phyloP scores from a whole-genome alignment of 116 monocot genomes.

The Cymodocea nodosa region DNA sequence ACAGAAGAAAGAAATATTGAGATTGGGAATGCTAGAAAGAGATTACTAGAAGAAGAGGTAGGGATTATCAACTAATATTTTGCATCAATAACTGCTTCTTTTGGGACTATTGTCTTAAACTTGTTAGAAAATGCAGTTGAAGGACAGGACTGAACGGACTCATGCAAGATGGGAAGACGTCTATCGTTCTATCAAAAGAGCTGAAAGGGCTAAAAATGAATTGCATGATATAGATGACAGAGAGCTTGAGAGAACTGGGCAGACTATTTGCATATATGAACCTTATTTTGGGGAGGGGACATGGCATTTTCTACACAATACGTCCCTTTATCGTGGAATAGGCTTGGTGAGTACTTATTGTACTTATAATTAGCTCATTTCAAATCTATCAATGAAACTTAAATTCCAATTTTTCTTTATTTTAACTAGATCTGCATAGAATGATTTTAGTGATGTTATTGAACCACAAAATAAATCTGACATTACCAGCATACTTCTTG shows the following conservation, averaged over 20 bases:
- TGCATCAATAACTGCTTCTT: not conserved
- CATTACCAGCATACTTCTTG: no score
- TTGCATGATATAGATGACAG: conserved; percentile 87
- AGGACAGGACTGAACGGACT: conserved; percentile 62
- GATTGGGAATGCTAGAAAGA: conserved; percentile 33
- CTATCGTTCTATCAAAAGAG: conserved; percentile 71
- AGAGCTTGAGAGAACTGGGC: conserved; percentile 95
- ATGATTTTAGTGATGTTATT: no score
- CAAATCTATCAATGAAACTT: not conserved
- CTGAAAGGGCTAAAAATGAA: conserved; percentile 76
- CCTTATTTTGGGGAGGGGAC: conserved; percentile 95
- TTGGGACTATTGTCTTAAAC: not conserved
- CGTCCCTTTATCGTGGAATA: conserved; percentile 93
- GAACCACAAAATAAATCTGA: no score
- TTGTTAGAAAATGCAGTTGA: conserved; percentile 51
- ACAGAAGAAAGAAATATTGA: conserved; percentile 56
- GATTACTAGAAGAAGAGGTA: conserved; percentile 89
- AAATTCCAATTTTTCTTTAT: not conserved
- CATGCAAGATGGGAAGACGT: conserved; percentile 99
- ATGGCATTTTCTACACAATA: conserved; percentile 86
- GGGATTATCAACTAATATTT: not conserved
- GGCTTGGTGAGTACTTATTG: conserved; percentile 58
- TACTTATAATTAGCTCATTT: not conserved
- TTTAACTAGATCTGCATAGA: no score
- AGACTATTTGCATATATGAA: conserved; percentile 94